Percentiles rank a stretch among this genome's conserved stretches.
Conservation (phyloP, 352 stramenopile species). For the Sclerospora graminicola region DNA sequence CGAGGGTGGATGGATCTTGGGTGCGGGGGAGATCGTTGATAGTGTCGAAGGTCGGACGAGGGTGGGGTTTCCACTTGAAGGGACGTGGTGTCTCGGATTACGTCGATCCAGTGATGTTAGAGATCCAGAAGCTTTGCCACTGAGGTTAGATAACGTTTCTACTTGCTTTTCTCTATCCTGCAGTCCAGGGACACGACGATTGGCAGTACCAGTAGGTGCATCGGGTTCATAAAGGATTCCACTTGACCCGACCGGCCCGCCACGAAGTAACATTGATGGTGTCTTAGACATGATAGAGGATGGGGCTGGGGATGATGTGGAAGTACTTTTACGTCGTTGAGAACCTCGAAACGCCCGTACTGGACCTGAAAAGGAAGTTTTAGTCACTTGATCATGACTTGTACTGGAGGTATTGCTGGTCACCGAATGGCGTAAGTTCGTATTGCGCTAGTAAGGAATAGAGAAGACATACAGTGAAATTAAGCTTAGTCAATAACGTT, state of each 20-base stretch:
- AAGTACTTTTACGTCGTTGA: constrained; percentile 24
- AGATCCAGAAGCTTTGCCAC: constrained; percentile 1
- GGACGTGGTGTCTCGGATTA: no score
- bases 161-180: constrained; percentile 12
- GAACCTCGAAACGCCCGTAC: constrained; percentile 12
- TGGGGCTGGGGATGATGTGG: constrained; percentile 8
- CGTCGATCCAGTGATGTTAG: constrained; percentile 4
- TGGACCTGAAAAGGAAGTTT: constrained; percentile 2
- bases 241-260: constrained; percentile 1
- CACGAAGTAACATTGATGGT: constrained; percentile 27
- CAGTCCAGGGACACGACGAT: neutral
- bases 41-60: no score
- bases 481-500: neutral
- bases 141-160: constrained; percentile 10
- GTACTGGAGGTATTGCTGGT: constrained; percentile 5
- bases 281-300: constrained; percentile 31
- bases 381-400: constrained; percentile 6
- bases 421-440: neutral
- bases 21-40: no score
- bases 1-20: constrained; percentile 17
- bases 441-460: neutral
- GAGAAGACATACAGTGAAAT: neutral
- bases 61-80: no score
- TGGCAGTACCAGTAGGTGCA: constrained; percentile 2
- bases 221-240: constrained; percentile 18